Conservation (phyloP, 2,329 filamentous ascomycete species). For the Leptosphaerulina australis region DNA sequence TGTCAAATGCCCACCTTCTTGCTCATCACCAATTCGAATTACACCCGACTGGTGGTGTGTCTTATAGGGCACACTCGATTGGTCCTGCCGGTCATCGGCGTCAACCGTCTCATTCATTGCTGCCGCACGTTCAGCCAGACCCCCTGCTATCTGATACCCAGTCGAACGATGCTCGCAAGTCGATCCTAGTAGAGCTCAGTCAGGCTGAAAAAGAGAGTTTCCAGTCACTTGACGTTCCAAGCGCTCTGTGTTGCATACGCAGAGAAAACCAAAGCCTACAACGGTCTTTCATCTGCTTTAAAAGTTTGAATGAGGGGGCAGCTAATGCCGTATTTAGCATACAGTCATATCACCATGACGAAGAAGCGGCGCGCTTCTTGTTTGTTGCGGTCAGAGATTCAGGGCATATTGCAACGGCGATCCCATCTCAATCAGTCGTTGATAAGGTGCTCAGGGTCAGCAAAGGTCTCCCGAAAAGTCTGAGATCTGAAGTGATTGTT, state of each 20-base stretch:
- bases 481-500: conserved; percentile 33
- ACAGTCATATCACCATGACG: not conserved
- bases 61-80: conserved; percentile 5
- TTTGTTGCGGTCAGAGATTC: conserved; percentile 23
- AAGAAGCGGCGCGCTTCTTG: conserved; percentile 9
- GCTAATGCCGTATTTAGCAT: conserved; percentile 45
- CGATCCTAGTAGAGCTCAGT: conserved; percentile 6
- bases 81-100: conserved; percentile 5
- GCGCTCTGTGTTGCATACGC: conserved; percentile 25
- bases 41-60: conserved; percentile 14
- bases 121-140: conserved; percentile 7
- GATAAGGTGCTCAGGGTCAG: conserved; percentile 39
- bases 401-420: conserved; percentile 9
- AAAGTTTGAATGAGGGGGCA: conserved; percentile 43
- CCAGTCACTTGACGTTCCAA: conserved; percentile 12
- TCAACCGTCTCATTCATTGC: conserved; percentile 12
- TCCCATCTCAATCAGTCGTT: conserved; percentile 18
- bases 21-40: conserved; percentile 17
- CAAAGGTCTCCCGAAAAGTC: conserved; percentile 38
- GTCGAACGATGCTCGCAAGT: not conserved
- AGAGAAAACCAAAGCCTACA: conserved; percentile 4
- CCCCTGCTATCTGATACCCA: not conserved
- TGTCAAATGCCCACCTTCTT: conserved; percentile 16
- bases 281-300: conserved; percentile 22
- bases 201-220: conserved; percentile 17